Base-by-base conservation (phyloP, 176 grass and related monocot genomes). In the Saccharum officinarum region DNA sequence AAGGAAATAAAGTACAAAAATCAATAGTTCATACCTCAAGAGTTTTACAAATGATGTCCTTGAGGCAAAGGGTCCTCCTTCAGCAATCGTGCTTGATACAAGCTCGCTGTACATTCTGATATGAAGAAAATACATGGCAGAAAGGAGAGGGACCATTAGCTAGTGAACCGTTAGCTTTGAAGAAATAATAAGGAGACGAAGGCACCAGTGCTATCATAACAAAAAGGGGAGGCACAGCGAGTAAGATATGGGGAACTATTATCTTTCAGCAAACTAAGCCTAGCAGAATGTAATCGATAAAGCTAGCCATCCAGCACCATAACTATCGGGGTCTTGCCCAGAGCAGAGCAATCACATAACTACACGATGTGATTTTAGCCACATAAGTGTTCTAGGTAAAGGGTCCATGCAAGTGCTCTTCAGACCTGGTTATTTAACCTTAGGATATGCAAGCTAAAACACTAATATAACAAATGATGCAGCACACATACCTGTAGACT, bases 41-140 rank as follows among this genome's bases (percentile, higher is more conserved):
- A 99, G 92, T 86, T 99, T 99, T 69, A 99, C 97, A 87, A 92
- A 99, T 76, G 97, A 99, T 77, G 97, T 91, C 88, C 83, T 94
- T 17, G 97, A 99, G 73, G 97, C 97, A 91, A 91, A 99, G 22
- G 97, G 97, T 11, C 97, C 97, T 36, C 97, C 97, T 91, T 94
- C 97, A 79, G 92, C 88, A 86, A 99, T 99, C 50, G 93, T 99
- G 80, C 71, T 99, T 61, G 97, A 99, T 77, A 99, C 93, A 67
- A 99, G 88, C 72, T 99, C 97, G 11, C 97, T 99, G 88, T 99
- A 99, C 97, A 99, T 99, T 91, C 97, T 99, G 90, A 77, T 84
- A 77, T 39, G 17, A 80, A 76, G 26, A 75, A 46, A 76, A 75
- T 55, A 65, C 54, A 78, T 42, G 75, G 15, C 28, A 63, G 8